Evolutionary conservation across 2,329 filamentous ascomycete genomes (phyloP).

Genomic region (Penicillium olsonii): DNA sequence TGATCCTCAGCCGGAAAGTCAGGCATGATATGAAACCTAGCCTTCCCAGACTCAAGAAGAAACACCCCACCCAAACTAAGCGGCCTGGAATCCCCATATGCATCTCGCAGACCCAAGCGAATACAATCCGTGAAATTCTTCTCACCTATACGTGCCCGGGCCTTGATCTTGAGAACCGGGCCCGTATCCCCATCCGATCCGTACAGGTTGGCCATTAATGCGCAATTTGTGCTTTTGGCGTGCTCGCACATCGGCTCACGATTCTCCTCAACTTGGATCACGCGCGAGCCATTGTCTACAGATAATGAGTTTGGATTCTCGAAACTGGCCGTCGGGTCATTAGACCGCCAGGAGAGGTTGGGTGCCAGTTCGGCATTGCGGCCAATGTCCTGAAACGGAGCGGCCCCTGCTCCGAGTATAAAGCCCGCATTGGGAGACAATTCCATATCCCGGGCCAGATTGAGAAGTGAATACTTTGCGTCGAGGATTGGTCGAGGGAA

Average conservation of each 20-base stretch:
- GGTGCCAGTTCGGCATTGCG: slow-evolving; percentile 48
- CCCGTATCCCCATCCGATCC: slow-evolving; percentile 40
- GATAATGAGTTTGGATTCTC: slow-evolving; percentile 2
- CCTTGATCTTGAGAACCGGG: slow-evolving; percentile 40
- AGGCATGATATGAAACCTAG: slow-evolving; percentile 49
- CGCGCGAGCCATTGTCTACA: slow-evolving; percentile 10
- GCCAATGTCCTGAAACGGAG: slow-evolving; percentile 45
- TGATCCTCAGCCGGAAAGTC: slow-evolving; percentile 39
- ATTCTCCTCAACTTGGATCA: slow-evolving; percentile 10
- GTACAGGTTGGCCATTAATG: slow-evolving; percentile 48
- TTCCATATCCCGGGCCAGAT: slow-evolving; percentile 38
- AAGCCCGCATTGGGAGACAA: slow-evolving; percentile 35
- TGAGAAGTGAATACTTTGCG: slow-evolving; percentile 31
- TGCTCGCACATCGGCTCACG: slow-evolving; percentile 19
- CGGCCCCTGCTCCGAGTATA: slow-evolving; percentile 47
- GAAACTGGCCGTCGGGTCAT: background rate
- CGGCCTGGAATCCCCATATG: slow-evolving; percentile 35
- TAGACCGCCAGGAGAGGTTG: slow-evolving; percentile 35
- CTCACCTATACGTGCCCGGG: slow-evolving; percentile 25
- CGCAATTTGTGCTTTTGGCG: slow-evolving; percentile 36
- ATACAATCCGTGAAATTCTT: slow-evolving; percentile 20
- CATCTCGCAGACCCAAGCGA: slow-evolving; percentile 13
- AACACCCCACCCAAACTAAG: slow-evolving; percentile 48
- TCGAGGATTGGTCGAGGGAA: slow-evolving; percentile 39
- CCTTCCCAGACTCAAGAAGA: slow-evolving; percentile 39